Percentiles rank a stretch among this genome's conserved stretches.
Conservation (phyloP, 352 stramenopile species). For the Phytophthora capsici region DNA sequence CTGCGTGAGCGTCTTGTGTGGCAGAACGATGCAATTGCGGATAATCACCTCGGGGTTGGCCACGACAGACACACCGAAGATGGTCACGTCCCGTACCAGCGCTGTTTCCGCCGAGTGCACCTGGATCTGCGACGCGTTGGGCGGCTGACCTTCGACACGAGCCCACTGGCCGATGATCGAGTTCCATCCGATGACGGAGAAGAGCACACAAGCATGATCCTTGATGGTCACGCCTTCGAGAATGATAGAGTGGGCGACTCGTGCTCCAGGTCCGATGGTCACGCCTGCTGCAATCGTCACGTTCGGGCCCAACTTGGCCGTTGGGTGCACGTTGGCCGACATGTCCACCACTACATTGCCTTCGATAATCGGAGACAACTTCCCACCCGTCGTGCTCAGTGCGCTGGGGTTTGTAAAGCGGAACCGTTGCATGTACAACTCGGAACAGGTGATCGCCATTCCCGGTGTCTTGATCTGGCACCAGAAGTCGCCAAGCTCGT, state of each 20-base stretch:
- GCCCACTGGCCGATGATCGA: conserved; percentile 90
- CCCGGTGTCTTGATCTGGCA: conserved; percentile 92
- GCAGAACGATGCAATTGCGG: conserved; percentile 90
- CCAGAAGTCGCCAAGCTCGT: conserved; percentile 90
- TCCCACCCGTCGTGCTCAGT: conserved; percentile 79
- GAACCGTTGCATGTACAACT: conserved; percentile 92
- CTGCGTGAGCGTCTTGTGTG: conserved; percentile 87
- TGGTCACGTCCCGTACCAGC: conserved; percentile 89
- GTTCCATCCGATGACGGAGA: conserved; percentile 90
- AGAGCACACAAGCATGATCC: conserved; percentile 88
- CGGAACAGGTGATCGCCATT: conserved; percentile 91
- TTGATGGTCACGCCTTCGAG: conserved; percentile 90
- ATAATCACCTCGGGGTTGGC: conserved; percentile 89
- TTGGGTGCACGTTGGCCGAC: conserved; percentile 82
- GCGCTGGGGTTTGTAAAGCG: conserved; percentile 89
- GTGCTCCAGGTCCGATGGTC: conserved; percentile 80
- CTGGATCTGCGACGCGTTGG: conserved; percentile 77
- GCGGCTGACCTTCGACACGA: conserved; percentile 82
- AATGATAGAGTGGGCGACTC: conserved; percentile 90
- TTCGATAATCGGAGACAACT: conserved; percentile 86
- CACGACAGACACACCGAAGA: conserved; percentile 89
- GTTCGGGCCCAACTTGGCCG: conserved; percentile 86
- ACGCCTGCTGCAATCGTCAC: conserved; percentile 87
- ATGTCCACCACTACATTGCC: conserved; percentile 88
- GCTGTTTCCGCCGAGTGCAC: conserved; percentile 71